phyloP scores from a whole-genome alignment of 129 eudicot species.

The Chrysanthemum makinoi region DNA sequence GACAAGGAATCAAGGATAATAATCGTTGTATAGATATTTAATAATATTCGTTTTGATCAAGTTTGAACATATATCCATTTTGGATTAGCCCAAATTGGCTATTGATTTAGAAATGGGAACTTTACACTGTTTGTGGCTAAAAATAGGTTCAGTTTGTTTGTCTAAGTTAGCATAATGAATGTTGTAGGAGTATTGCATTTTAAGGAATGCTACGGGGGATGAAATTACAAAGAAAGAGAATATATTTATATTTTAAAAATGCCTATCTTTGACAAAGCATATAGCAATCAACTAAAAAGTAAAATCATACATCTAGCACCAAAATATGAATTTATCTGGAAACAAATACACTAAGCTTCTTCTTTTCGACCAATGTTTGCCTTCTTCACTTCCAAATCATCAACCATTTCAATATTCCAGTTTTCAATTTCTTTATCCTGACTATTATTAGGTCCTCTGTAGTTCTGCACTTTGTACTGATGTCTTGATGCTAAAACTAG shows the following conservation, averaged over 20 bases:
- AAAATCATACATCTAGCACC: constrained; percentile 21
- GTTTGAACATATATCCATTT: not conserved
- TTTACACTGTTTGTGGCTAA: not conserved
- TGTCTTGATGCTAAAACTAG: constrained; percentile 58
- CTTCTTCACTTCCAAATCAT: constrained; percentile 33
- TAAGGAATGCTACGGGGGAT: not conserved
- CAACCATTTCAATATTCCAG: constrained; percentile 37
- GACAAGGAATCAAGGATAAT: no score
- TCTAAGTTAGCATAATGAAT: constrained; percentile 7
- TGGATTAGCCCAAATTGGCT: not conserved
- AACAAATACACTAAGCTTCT: constrained; percentile 36
- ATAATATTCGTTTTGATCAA: not conserved
- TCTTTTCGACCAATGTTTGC: constrained; percentile 21
- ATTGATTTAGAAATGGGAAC: no score
- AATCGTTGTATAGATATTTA: not conserved
- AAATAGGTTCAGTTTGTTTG: constrained; percentile 1
- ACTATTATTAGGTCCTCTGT: constrained; percentile 15
- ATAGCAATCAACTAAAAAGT: constrained; percentile 14
- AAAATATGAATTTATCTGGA: constrained; percentile 18
- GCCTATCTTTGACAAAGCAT: constrained; percentile 15
- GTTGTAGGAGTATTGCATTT: constrained; percentile 18
- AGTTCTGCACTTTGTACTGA: constrained; percentile 64
- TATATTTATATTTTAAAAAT: constrained; percentile 28
- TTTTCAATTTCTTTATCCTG: constrained; percentile 33
- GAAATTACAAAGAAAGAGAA: constrained; percentile 26